Evolutionary conservation across 1,284 basidiomycete genomes (phyloP).

Genomic region (Austroboletus novae-zelandiae): DNA sequence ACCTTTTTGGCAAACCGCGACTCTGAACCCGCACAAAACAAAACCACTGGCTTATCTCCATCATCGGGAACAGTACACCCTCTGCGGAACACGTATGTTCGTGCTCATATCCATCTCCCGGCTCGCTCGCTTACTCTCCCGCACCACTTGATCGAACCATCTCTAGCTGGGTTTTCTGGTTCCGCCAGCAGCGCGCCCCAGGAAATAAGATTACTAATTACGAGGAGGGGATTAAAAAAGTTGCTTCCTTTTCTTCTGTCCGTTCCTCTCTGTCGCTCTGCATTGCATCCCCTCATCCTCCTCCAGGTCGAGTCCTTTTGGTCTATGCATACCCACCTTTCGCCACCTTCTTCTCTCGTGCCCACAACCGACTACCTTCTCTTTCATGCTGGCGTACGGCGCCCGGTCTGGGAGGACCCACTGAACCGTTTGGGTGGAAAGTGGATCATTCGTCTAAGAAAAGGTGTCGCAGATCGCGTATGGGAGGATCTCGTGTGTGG

Average conservation of each 20-base stretch:
- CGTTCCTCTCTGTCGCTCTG: constrained; percentile 25
- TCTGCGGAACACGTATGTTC: constrained; percentile 81
- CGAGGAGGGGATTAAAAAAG: constrained; percentile 85
- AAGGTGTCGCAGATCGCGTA: constrained; percentile 76
- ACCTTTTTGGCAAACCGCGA: constrained; percentile 50
- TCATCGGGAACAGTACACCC: constrained; percentile 52
- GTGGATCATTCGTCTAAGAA: constrained; percentile 85
- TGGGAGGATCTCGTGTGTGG: constrained; percentile 83
- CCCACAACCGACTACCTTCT: constrained; percentile 85
- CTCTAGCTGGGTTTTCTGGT: constrained; percentile 81
- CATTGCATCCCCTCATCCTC: constrained; percentile 6
- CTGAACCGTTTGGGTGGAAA: constrained; percentile 86
- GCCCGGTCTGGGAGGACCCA: constrained; percentile 91
- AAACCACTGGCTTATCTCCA: constrained; percentile 14
- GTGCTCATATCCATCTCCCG: constrained; percentile 16
- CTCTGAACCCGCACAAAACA: constrained; percentile 31
- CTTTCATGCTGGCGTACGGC: constrained; percentile 76
- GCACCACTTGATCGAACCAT: constrained; percentile 1
- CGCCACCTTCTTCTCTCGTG: constrained; percentile 66
- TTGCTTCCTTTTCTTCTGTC: constrained; percentile 75
- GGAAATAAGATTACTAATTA: constrained; percentile 79
- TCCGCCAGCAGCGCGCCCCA: constrained; percentile 77
- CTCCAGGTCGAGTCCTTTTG: constrained; percentile 77
- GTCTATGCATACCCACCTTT: constrained; percentile 79
- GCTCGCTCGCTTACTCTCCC: constrained; percentile 12